A percentile compares a stretch with the other conserved stretches of the same genome.
Evolutionary conservation across 257 asterid species (phyloP).

Genomic region (Nicotiana benthamiana): DNA sequence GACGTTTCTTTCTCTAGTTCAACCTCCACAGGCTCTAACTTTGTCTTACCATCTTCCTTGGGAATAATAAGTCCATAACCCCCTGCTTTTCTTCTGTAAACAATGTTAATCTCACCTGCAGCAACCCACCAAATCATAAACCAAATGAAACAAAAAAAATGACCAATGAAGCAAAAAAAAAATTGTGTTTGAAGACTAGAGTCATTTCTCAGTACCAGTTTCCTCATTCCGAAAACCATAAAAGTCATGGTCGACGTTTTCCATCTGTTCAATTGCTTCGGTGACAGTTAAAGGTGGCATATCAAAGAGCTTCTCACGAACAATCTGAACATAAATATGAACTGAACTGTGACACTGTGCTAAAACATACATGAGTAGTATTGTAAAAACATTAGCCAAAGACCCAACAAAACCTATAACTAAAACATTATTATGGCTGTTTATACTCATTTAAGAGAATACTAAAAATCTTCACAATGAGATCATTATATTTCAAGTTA

Average conservation of each 20-base stretch:
- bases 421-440: background rate
- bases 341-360: no score
- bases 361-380: background rate
- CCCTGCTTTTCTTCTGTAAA: conserved; percentile 67
- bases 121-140: background rate
- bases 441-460: background rate
- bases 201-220: conserved; percentile 38
- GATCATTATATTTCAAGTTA: background rate
- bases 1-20: conserved; percentile 28
- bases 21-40: conserved; percentile 35
- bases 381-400: background rate
- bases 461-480: background rate
- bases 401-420: background rate
- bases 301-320: conserved; percentile 80
- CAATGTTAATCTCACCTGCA: conserved; percentile 78
- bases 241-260: conserved; percentile 83
- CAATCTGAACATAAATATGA: conserved; percentile 38
- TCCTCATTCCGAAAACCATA: conserved; percentile 85
- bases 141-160: background rate
- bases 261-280: conserved; percentile 95
- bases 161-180: background rate
- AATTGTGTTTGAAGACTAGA: background rate
- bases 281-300: conserved; percentile 79
- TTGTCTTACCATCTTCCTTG: conserved; percentile 42
- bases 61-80: conserved; percentile 87